phyloP scores from a whole-genome alignment of 2,329 filamentous ascomycete species.

The Fusarium ambrosium region DNA sequence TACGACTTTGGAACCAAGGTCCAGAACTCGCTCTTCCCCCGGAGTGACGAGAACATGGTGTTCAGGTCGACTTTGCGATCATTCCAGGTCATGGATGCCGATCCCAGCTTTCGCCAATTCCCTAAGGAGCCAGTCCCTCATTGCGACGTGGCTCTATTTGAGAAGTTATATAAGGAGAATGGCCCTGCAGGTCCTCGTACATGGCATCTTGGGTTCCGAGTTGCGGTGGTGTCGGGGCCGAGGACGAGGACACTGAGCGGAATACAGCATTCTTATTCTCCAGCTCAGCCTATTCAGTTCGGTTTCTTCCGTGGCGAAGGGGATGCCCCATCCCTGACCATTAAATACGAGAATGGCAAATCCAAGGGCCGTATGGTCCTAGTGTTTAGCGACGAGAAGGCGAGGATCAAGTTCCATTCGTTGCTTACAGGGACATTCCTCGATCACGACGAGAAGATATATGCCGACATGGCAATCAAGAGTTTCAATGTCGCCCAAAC shows the following conservation, averaged over 20 bases:
- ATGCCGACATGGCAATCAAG: conserved; percentile 76
- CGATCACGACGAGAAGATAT: conserved; percentile 76
- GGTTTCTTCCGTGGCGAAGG: conserved; percentile 81
- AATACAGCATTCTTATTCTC: conserved; percentile 77
- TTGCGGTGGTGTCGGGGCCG: conserved; percentile 83
- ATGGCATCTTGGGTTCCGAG: conserved; percentile 83
- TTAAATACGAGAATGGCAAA: conserved; percentile 77
- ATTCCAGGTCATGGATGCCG: conserved; percentile 85
- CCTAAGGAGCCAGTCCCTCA: conserved; percentile 79
- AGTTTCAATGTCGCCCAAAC: conserved; percentile 73
- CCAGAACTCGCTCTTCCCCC: conserved; percentile 76
- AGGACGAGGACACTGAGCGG: conserved; percentile 83
- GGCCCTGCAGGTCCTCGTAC: conserved; percentile 80
- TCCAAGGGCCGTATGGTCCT: conserved; percentile 80
- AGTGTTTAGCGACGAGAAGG: conserved; percentile 80
- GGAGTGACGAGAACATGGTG: conserved; percentile 76
- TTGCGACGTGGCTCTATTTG: conserved; percentile 82
- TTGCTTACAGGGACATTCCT: conserved; percentile 80
- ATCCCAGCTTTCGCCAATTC: conserved; percentile 78
- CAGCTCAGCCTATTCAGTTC: conserved; percentile 79
- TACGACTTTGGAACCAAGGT: conserved; percentile 87
- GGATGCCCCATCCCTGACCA: conserved; percentile 75
- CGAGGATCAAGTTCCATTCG: conserved; percentile 79
- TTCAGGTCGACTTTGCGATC: conserved; percentile 78
- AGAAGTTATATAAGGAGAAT: conserved; percentile 75